Base-by-base conservation (phyloP, 306 rosid genomes). In the Trifolium dubium region DNA sequence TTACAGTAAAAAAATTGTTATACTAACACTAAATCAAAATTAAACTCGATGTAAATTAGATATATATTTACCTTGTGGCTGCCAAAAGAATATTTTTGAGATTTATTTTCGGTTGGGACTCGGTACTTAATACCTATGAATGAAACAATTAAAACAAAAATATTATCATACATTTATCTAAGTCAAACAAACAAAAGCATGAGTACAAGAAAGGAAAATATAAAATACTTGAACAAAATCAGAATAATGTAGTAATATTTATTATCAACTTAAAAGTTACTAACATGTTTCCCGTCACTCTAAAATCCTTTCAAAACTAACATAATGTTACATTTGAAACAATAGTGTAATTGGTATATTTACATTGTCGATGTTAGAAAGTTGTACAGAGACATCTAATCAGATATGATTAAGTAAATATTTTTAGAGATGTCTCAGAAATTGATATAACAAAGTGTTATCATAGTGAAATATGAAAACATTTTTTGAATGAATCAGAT, bases 41-140 rank as follows among this genome's bases (percentile, higher is more conserved):
- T 55, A 55, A 55, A 23, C 35, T 23, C 15, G 13, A 2, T 5
- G 54, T 0, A 9, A 65, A 15, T 40, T 44, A 17, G 17, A 56
- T 11, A 11, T n/a, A 39, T 17, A 12, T 14, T 73, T 62, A 94
- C 99, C 99, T 87, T 35, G 97, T 90, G 23, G 90, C 99, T 65
- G 83, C 83, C 74, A 87, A 72, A 14, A 92, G 51, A 53, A 88
- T 51, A 39, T 81, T 81, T 63, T 85, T 88, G 37, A 92, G 86
- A 85, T 83, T 85, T 29, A 44, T 72, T 73, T 78, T 90, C 66
- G 65, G 77, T 59, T 67, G 66, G 17, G 95, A 79, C 74, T 89
- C 91, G 8, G 23, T 74, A 18, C 81, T 82, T 47, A 91, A 71
- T 80, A 69, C 86, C 97, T 94, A 77, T 67, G 77, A 77, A 31